Evolutionary conservation across 345 rosid species (phyloP), one percentile per base, ranked within the genome.

Genomic region (Litchi chinensis): DNA sequence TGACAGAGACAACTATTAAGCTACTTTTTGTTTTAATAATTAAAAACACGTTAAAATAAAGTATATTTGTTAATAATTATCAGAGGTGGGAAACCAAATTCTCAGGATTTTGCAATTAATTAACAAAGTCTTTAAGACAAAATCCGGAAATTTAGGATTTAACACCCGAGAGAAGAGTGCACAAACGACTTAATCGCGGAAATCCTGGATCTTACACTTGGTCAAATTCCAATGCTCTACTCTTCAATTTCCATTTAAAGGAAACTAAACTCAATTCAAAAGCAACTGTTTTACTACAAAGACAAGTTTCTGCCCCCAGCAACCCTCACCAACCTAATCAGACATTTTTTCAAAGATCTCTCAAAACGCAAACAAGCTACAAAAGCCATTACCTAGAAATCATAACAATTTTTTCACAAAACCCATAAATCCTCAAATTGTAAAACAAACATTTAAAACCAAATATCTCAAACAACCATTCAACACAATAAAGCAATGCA

Each of bases 331-430:
- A 62, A 41, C 40, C 57, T 8, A 13, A 74, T 22, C 65, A 74
- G 67, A 40, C 21, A 57, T 18, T 56, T 21, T 59, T 50, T 22
- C 68, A 74, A 54, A 74, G 68, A 74, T 62, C 77, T 62, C 3
- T 43, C 43, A 41, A 24, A 72, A 9, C 16, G 21, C 40, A 60
- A 19, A 6, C 67, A 43, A 16, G 66, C 15, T 32, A 37, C 64
- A 72, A 37, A 54, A 15, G 9, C 44, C 32, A 54, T 54, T 54
- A 59, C 65, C 43, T 26, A 32, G 19, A 8, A 41, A 32, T 28
- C 37, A 32, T 32, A 28, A 16, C 39, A 28, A 11, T n/a, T 37
- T 24, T 32, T 21, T 60, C 41, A 62, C 22, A 60, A 44, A 41
- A 74, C 77, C 15, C 16, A 44, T 32, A 26, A 43, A 10, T 43